Conservation (phyloP, 176 grass and related monocot species). For the Avena sativa region DNA sequence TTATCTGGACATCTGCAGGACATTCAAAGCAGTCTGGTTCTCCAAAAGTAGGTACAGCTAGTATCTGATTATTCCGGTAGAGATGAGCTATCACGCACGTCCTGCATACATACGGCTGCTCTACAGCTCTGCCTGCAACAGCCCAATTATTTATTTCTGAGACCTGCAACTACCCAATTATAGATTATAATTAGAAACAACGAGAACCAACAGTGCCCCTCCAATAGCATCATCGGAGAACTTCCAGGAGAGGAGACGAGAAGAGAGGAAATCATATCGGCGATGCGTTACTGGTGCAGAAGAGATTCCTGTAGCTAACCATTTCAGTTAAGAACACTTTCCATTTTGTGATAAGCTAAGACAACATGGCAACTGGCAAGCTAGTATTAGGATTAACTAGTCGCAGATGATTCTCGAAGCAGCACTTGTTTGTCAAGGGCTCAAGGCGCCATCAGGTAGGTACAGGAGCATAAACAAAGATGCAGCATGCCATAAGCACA, state of each 20-base stretch:
- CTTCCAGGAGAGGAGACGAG: neutral
- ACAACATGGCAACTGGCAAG: neutral
- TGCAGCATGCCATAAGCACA: too few species aligned
- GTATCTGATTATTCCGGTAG: neutral
- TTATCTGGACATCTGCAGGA: neutral
- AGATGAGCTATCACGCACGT: neutral
- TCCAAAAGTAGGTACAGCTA: neutral
- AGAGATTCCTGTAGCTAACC: neutral
- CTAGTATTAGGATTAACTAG: neutral
- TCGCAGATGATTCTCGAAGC: neutral
- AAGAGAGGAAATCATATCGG: constrained; percentile 19
- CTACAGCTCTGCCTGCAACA: constrained; percentile 34
- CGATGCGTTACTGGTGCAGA: neutral
- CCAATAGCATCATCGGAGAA: neutral
- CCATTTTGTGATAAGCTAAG: constrained; percentile 1
- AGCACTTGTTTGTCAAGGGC: constrained; percentile 39
- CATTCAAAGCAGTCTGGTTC: neutral
- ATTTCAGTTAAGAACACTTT: neutral
- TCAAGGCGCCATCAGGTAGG: constrained; percentile 35
- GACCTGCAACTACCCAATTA: neutral
- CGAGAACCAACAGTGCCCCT: neutral
- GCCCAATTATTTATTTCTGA: neutral
- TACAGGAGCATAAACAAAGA: neutral
- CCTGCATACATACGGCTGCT: constrained; percentile 8
- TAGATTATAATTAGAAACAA: neutral